These are phyloP conservation scores for Dissophora ornata DNA, from an alignment of 192 early-diverging fungal genomes.

Conservation along the genomic window DNA sequence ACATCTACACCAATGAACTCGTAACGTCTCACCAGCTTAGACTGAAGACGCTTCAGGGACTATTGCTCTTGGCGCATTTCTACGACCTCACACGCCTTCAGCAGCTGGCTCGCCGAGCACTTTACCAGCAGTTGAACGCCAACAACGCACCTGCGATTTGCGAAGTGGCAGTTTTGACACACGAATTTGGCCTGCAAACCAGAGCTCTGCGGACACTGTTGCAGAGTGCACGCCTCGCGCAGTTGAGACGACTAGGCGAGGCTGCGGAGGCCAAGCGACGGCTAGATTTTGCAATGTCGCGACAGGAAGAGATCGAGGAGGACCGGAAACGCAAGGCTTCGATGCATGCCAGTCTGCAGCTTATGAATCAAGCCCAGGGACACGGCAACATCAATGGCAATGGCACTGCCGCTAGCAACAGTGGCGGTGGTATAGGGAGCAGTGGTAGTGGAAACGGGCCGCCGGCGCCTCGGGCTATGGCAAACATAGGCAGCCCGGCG, in stretches of 20 bases:
- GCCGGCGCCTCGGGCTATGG: not conserved
- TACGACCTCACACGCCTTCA: slow-evolving; percentile 50
- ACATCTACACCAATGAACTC: slow-evolving; percentile 48
- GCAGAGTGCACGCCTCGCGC: slow-evolving; percentile 27
- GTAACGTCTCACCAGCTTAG: slow-evolving; percentile 32
- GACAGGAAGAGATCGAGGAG: slow-evolving; percentile 44
- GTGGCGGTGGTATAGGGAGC: no score
- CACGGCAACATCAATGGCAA: no score
- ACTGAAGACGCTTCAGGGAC: slow-evolving; percentile 36
- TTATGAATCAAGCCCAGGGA: no score
- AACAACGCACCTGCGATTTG: slow-evolving; percentile 36
- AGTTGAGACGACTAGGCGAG: slow-evolving; percentile 34
- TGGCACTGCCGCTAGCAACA: no score
- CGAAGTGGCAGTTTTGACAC: slow-evolving; percentile 39
- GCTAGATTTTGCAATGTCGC: slow-evolving; percentile 41
- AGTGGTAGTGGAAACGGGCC: not conserved
- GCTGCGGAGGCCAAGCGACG: slow-evolving; percentile 38
- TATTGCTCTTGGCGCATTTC: slow-evolving; percentile 26
- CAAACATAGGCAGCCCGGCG: not conserved
- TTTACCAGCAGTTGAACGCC: slow-evolving; percentile 33
- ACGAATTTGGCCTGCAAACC: slow-evolving; percentile 46
- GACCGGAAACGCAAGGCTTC: slow-evolving; percentile 33
- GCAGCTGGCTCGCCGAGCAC: slow-evolving; percentile 28
- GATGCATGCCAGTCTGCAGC: slow-evolving; percentile 11
- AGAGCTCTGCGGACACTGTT: slow-evolving; percentile 34